Base-by-base conservation (phyloP, 495 filamentous ascomycete species). In the Hypoxylon subgilvum region DNA sequence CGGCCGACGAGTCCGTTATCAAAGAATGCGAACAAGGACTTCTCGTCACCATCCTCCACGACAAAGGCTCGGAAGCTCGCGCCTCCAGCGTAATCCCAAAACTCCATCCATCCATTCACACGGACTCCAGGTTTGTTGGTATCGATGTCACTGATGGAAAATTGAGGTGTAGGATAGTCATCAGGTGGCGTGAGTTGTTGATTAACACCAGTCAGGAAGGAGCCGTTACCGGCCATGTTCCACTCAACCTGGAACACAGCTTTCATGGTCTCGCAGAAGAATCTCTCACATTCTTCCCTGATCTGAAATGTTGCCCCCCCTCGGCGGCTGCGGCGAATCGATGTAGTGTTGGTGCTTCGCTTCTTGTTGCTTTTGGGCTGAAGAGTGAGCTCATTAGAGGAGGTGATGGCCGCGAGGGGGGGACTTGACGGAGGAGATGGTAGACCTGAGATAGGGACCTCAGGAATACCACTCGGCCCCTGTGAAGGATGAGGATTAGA, bases 281-380 rank as follows among this genome's bases (percentile, higher is more conserved):
- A 92, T 78, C 92, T 97, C 92, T 96, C 92, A 97, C 92, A 95
- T 90, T 96, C 91, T 90, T 85, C 92, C 90, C 87, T 89, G 82
- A 97, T 96, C 79, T 84, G 86, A 76, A 90, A 85, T 87, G 88
- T 83, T 84, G 92, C 92, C 89, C 90, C 92, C 88, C 86, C 87
- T 82, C 83, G 83, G 70, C 84, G 77, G 71, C 76, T 69, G 36
- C 66, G 73, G 61, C 70, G 74, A 61, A 66, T 67, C 53, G 68
- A 73, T 57, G 47, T 53, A 63, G 60, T 67, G 58, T 61, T 67
- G 57, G 31, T 57, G 71, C 57, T 63, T 63, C 69, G 66, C 63
- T 71, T 61, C 64, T 68, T 78, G 66, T 68, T 78, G 66, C 65
- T 73, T 69, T 82, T 82, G 59, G 74, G 79, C 68, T 75, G 79